Evolutionary conservation across 164 flowering plant species (phyloP).

Genomic region (Tinospora cordifolia): DNA sequence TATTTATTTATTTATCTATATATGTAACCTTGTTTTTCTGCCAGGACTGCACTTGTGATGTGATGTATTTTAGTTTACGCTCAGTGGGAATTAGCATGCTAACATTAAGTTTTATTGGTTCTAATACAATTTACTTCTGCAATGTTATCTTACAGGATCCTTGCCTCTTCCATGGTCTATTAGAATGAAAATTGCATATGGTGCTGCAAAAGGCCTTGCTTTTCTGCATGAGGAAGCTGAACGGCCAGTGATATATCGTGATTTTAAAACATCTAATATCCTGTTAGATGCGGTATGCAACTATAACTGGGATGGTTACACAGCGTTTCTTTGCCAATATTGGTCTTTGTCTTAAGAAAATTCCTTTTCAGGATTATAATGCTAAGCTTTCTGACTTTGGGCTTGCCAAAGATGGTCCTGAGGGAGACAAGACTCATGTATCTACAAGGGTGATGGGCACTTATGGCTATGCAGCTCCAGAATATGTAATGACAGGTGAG

Average conservation of each 20-base stretch:
- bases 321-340: background rate
- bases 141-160: constrained; percentile 26
- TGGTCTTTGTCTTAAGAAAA: background rate
- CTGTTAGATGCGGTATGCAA: constrained; percentile 39
- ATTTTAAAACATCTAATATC: constrained; percentile 39
- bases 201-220: constrained; percentile 40
- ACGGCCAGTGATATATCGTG: constrained; percentile 40
- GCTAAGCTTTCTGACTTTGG: constrained; percentile 33
- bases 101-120: background rate
- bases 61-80: background rate
- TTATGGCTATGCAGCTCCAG: constrained; percentile 32
- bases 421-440: constrained; percentile 30
- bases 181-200: constrained; percentile 41
- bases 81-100: background rate
- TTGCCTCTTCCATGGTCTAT: constrained; percentile 40
- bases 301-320: background rate
- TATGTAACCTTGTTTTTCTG: background rate
- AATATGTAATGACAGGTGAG: constrained; percentile 33
- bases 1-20: too few species aligned
- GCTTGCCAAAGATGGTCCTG: constrained; percentile 31
- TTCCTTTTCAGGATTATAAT: constrained; percentile 23
- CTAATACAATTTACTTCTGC: background rate
- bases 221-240: constrained; percentile 44
- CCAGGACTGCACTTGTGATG: background rate
- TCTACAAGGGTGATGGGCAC: constrained; percentile 32